phyloP scores from a whole-genome alignment of 305 asterid genomes.

The Salvia sclarea region DNA sequence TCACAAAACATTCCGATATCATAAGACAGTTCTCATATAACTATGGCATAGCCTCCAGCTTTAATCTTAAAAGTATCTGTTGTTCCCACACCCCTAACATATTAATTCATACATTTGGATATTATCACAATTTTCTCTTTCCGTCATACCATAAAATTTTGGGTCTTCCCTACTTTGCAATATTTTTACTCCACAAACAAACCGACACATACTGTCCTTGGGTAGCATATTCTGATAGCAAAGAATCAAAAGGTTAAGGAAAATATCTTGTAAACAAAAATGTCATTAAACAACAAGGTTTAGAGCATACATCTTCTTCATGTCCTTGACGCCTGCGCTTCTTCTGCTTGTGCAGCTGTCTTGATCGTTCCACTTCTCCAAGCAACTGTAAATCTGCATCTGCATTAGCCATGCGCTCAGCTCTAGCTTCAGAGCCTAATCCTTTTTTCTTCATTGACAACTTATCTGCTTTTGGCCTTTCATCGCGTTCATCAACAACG shows the following conservation, averaged over 20 bases:
- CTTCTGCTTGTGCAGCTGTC: conserved; percentile 81
- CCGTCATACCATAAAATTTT: background rate
- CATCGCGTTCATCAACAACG: conserved; percentile 49
- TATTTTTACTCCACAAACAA: conserved; percentile 13
- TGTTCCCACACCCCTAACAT: conserved; percentile 2
- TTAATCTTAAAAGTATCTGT: background rate
- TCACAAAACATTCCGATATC: background rate
- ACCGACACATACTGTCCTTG: conserved; percentile 2
- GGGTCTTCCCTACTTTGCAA: conserved; percentile 7
- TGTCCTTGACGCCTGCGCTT: conserved; percentile 90
- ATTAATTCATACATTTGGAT: conserved; percentile 7
- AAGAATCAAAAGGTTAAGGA: background rate
- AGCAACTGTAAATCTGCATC: conserved; percentile 89
- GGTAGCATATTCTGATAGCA: conserved; percentile 15
- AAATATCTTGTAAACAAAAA: background rate
- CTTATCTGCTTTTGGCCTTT: conserved; percentile 65
- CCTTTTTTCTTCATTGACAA: conserved; percentile 84
- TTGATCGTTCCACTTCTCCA: conserved; percentile 78
- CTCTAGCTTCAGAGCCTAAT: conserved; percentile 89
- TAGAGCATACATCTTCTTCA: conserved; percentile 79
- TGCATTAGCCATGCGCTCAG: conserved; percentile 78
- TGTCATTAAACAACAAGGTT: background rate
- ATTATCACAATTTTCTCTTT: background rate
- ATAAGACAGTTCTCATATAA: conserved; percentile 1
- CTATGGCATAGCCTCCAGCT: conserved; percentile 1